Evolutionary conservation across 2,329 filamentous ascomycete genomes (phyloP).

Genomic region (Fusarium cyanostomum): DNA sequence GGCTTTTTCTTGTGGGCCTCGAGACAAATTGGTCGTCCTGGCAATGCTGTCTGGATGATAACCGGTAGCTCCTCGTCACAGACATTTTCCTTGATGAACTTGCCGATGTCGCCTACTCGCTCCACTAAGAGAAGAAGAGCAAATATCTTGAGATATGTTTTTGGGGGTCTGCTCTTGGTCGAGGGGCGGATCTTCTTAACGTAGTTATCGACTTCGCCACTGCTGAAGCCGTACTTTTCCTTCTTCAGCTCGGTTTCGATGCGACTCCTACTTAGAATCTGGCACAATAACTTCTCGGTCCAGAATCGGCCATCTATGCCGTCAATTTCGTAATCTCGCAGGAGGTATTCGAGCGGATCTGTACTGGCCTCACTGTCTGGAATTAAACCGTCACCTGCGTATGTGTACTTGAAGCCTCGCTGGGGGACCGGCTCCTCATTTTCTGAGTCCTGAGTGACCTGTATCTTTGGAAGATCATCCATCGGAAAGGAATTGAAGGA

Average conservation of each 20-base stretch:
- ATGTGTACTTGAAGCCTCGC: no score
- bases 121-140: neutral
- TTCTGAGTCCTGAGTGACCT: no score
- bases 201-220: neutral
- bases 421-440: no score
- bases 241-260: neutral
- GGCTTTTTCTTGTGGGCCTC: neutral
- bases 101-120: neutral
- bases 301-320: neutral
- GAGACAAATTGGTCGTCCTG: neutral
- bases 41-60: neutral
- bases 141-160: slow-evolving; percentile 4
- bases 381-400: neutral
- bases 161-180: rapidly evolving
- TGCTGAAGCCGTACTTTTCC: neutral
- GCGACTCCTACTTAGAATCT: neutral
- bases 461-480: no score
- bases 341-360: neutral
- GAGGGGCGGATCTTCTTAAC: neutral
- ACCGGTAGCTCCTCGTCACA: slow-evolving; percentile 1
- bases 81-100: neutral
- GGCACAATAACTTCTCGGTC: neutral
- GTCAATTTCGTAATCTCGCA: neutral
- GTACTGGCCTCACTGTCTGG: neutral
- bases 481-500: no score